phyloP scores from a whole-genome alignment of 106 monocot species.

The Alisma plantagoaquatica region DNA sequence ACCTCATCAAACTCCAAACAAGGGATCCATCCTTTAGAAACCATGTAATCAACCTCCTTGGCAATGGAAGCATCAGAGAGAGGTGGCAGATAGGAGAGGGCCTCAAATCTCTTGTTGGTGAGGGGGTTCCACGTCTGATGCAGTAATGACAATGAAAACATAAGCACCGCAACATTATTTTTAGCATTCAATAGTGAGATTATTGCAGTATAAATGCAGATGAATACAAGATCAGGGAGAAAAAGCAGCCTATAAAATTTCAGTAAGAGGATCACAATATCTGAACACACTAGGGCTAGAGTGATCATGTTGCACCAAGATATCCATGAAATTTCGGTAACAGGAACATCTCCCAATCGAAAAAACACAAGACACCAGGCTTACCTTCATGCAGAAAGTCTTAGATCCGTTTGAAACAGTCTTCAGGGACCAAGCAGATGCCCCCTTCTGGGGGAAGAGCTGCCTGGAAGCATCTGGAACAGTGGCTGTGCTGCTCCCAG shows the following conservation, averaged over 20 bases:
- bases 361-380: too few species aligned
- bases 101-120: constrained; percentile 75
- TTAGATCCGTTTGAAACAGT: constrained; percentile 41
- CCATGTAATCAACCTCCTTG: constrained; percentile 72
- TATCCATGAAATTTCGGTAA: neutral
- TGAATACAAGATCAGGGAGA: neutral
- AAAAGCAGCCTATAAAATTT: too few species aligned
- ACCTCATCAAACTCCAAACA: constrained; percentile 88
- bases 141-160: constrained; percentile 3
- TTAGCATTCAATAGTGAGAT: too few species aligned
- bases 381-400: constrained; percentile 48
- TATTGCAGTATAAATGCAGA: too few species aligned
- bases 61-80: constrained; percentile 58
- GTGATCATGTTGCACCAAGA: neutral
- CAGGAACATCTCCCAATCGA: neutral
- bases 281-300: neutral
- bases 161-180: too few species aligned
- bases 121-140: constrained; percentile 79
- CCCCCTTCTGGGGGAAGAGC: too few species aligned
- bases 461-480: too few species aligned
- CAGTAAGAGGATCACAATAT: neutral
- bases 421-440: too few species aligned
- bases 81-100: constrained; percentile 70
- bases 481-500: too few species aligned
- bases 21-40: constrained; percentile 66